phyloP scores from a whole-genome alignment of 1,284 basidiomycete genomes.

The Apiotrichum gamsii region DNA sequence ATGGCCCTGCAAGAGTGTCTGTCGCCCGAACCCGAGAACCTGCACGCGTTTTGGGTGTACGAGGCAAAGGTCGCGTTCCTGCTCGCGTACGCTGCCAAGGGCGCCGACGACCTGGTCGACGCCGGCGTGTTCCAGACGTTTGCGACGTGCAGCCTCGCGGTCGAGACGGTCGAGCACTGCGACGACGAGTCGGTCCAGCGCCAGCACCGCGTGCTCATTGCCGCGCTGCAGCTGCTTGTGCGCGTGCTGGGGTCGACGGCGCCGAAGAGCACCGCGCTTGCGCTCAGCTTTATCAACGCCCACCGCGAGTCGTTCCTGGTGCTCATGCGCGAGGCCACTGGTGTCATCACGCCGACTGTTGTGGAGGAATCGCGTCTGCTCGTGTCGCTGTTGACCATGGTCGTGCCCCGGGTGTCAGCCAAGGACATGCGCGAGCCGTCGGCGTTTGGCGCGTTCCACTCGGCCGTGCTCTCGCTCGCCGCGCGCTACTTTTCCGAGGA shows the following conservation, averaged over 20 bases:
- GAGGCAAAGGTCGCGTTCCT: conserved; percentile 89
- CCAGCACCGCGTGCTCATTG: conserved; percentile 37
- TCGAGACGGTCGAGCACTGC: conserved; percentile 74
- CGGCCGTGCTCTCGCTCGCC: conserved; percentile 68
- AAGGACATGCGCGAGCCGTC: conserved; percentile 64
- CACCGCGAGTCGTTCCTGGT: conserved; percentile 52
- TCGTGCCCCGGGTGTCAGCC: conserved; percentile 48
- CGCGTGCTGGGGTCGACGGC: conserved; percentile 26
- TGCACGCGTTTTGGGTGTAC: conserved; percentile 90
- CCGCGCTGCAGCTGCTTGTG: conserved; percentile 32
- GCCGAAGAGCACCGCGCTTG: conserved; percentile 28
- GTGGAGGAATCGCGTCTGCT: conserved; percentile 51
- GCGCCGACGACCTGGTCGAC: conserved; percentile 80
- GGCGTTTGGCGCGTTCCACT: conserved; percentile 76
- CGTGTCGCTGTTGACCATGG: conserved; percentile 47
- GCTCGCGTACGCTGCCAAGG: conserved; percentile 69
- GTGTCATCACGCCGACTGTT: conserved; percentile 43
- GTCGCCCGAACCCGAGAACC: conserved; percentile 80
- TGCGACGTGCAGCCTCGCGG: conserved; percentile 78
- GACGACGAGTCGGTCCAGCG: conserved; percentile 29
- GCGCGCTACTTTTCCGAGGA: conserved; percentile 62
- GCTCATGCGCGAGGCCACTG: conserved; percentile 47
- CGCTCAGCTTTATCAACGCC: conserved; percentile 49
- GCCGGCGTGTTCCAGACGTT: conserved; percentile 71
- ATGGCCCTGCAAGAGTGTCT: conserved; percentile 69